A percentile compares a stretch with the other conserved stretches of the same genome.
Evolutionary conservation across 192 early-diverging fungal species (phyloP).

Genomic region (Gonapodya sp.): DNA sequence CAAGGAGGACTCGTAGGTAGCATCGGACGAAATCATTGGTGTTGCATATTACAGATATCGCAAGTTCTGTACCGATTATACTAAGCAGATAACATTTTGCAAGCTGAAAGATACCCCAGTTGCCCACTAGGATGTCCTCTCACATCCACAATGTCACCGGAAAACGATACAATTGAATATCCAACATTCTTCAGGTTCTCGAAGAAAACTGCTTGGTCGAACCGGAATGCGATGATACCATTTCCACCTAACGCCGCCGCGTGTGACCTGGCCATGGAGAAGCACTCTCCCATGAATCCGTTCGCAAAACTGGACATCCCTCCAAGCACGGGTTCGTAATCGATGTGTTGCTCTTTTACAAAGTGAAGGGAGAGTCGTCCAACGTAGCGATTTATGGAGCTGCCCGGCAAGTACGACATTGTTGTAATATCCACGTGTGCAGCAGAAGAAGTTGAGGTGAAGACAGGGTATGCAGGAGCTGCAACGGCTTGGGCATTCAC

Average conservation of each 20-base stretch:
- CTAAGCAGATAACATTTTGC: background rate
- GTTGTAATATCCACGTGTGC: conserved; percentile 61
- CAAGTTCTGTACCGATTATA: too few species aligned
- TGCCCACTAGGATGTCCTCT: background rate
- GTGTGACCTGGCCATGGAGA: conserved; percentile 57
- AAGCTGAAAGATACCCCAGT: background rate
- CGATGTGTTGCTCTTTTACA: conserved; percentile 56
- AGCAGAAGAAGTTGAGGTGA: too few species aligned
- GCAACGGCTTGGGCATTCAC: too few species aligned
- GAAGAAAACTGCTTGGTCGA: conserved; percentile 36
- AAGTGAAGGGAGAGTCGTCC: conserved; percentile 72
- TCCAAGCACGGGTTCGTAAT: conserved; percentile 31
- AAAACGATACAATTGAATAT: background rate
- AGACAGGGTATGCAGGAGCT: too few species aligned
- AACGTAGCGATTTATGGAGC: conserved; percentile 38
- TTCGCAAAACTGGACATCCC: conserved; percentile 70
- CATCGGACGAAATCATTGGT: too few species aligned
- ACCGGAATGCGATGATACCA: conserved; percentile 50
- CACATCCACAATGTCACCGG: background rate
- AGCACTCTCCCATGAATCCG: conserved; percentile 53
- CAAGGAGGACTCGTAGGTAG: background rate
- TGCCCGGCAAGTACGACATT: conserved; percentile 49
- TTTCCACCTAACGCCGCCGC: conserved; percentile 61
- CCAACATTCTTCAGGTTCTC: conserved; percentile 1
- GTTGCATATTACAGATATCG: too few species aligned